Evolutionary conservation across 2,329 filamentous ascomycete genomes (phyloP).

Genomic region (Calonectria honghensis): DNA sequence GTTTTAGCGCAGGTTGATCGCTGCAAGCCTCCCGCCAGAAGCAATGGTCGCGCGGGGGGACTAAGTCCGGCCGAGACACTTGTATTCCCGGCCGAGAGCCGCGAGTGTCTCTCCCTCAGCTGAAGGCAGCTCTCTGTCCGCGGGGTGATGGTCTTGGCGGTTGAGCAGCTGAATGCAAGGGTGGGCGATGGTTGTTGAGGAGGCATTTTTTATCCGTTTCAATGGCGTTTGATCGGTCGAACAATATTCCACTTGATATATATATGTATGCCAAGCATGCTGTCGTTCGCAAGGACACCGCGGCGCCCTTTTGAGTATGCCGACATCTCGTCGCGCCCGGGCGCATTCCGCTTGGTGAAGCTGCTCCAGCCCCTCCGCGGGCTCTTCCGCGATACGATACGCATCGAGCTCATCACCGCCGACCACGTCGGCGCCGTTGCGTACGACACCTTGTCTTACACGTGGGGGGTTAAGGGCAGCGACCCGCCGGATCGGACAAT

Average conservation of each 20-base stretch:
- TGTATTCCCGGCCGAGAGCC: conserved; percentile 13
- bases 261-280: conserved; percentile 7
- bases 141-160: background rate
- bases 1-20: background rate
- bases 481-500: conserved; percentile 51
- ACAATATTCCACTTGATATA: background rate
- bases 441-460: conserved; percentile 59
- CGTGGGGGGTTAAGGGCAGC: conserved; percentile 50
- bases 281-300: conserved; percentile 20
- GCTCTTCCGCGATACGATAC: conserved; percentile 48
- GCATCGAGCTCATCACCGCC: conserved; percentile 54
- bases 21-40: conserved; percentile 22
- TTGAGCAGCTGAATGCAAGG: background rate
- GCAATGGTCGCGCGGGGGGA: background rate
- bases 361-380: conserved; percentile 34
- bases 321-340: background rate
- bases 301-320: conserved; percentile 26
- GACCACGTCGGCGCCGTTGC: conserved; percentile 40
- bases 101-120: background rate
- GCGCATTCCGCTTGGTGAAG: conserved; percentile 38
- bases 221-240: background rate
- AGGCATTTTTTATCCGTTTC: background rate
- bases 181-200: background rate
- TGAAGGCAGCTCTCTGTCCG: no score
- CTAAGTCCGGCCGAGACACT: conserved; percentile 3